Conservation (phyloP, 2,329 filamentous ascomycete genomes). For the Penicillium sp. region DNA sequence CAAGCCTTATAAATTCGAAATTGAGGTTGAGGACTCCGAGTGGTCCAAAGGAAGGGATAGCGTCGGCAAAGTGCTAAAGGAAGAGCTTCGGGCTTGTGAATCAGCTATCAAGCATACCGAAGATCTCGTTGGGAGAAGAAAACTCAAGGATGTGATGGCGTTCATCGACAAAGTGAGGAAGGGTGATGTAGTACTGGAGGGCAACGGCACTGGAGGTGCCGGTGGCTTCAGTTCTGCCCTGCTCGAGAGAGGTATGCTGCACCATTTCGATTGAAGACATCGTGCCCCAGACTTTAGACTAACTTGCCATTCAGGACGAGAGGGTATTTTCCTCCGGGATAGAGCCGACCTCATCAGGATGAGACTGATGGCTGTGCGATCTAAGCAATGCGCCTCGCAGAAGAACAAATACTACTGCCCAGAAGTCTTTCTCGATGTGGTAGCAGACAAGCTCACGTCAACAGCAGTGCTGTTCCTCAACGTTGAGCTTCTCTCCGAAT, state of each 20-base stretch:
- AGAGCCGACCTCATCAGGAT: conserved; percentile 88
- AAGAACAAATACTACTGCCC: conserved; percentile 97
- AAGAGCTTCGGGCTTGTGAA: conserved; percentile 84
- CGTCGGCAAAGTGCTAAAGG: conserved; percentile 77
- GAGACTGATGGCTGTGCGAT: conserved; percentile 84
- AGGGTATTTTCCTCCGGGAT: conserved; percentile 92
- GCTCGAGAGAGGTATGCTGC: conserved; percentile 72
- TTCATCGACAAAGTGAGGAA: conserved; percentile 91
- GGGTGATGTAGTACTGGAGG: conserved; percentile 83
- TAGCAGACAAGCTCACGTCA: conserved; percentile 89
- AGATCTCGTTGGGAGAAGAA: conserved; percentile 75
- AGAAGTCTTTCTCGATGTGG: conserved; percentile 96
- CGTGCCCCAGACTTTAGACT: conserved; percentile 1
- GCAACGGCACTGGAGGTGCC: conserved; percentile 79
- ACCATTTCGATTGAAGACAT: neutral
- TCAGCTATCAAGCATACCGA: conserved; percentile 76
- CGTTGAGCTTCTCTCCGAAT: conserved; percentile 93
- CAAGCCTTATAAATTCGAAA: conserved; percentile 98
- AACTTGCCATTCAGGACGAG: conserved; percentile 65
- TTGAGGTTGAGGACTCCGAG: conserved; percentile 89
- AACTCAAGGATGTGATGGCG: conserved; percentile 83
- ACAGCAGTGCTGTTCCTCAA: conserved; percentile 97
- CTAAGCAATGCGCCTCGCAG: conserved; percentile 80
- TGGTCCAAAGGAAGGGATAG: conserved; percentile 87
- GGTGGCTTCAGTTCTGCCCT: conserved; percentile 91